Evolutionary conservation across 75 land plant genomes (phyloP), one percentile per base, ranked within the genome.

Genomic region (Pseudotsuga menziesii): DNA sequence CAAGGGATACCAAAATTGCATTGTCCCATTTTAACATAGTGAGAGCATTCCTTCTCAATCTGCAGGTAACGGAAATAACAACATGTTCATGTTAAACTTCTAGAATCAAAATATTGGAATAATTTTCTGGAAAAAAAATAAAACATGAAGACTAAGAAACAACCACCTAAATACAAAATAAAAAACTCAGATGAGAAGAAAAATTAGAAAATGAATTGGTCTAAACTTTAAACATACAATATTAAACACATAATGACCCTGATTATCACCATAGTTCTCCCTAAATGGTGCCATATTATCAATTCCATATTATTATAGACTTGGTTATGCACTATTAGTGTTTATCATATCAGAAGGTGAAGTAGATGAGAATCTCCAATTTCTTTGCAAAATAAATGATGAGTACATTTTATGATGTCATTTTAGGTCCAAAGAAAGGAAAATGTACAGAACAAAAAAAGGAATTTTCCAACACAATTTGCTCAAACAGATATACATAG

Each of bases 41-140:
- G 77, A 25, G 83, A 72, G 60, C 88, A 86, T 23, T 83, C 86
- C 67, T 85, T 90, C 79, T 88, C 94, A 73, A 84, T 91, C 93
- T 90, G 88, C 69, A 76, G 13, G 48, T 15, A 76, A 78, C 14
- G 63, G 17, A 27, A 58, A 57, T 27, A 72, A 72, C 54, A 72
- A 36, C 69, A 64, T 20, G 69, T 29, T 17, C 20, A 16, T 64
- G 36, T 32, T 35, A 64, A 64, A 64, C 39, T 32, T 32, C 7
- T 26, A 6, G 19, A 35, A 64, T 16, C 36, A 17, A 25, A 15
- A 29, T 3, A 15, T 29, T 63, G 2, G 32, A 19, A 29, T 26
- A 35, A 64, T 64, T 19, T 17, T 29, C 20, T 64, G 69, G 17
- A n/a, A 35, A 35, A 35, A 64, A 41, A 35, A 6, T 7, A 35